Evolutionary conservation across 176 grass and related monocot species (phyloP), one percentile per base, ranked within the genome.

Genomic region (Pontederia paniculata): DNA sequence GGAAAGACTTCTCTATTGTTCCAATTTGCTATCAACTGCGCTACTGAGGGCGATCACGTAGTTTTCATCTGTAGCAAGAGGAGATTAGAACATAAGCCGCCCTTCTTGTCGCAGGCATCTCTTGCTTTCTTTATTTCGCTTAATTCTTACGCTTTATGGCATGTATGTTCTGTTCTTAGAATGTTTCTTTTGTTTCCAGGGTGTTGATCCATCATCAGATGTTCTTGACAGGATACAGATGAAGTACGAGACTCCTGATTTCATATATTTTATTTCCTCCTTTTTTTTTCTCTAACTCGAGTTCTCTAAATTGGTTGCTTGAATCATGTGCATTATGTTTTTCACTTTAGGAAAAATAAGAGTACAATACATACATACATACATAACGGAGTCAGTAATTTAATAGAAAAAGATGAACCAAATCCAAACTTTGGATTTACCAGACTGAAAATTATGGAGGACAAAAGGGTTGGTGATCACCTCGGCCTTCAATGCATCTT

Each of bases 1-100:
- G 86, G 93, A 31, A 97, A 97, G 67, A 90, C 83, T 42, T 97
- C 83, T 53, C 86, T 97, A 41, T 75, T 97, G 54, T 90, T 97
- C 69, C 83, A 90, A 72, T 97, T 88, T 66, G 77, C 86, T 13
- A 83, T 86, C 70, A 97, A 84, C 77, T 42, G 86, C 53, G 72
- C 69, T 55, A 48, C 8, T 60, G 74, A 87, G 71, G 84, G 74
- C 21, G 74, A 80, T 3, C 13, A 77, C n/a, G 86, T 84, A 45
- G 93, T 97, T 41, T 97, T 97, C 77, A 88, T 97, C 44, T 97
- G 86, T 76, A 80, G 74, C 67, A 81, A 84, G 72, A 63, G 37
- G 60, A 88, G 70, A 70, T 58, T 90, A 49, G 93, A 97, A 83
- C 81, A 20, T 17, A 90, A 76, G 12, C 86, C 83, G 10, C 86